Conservation (phyloP, 2,329 filamentous ascomycete genomes). For the Zasmidium angulare region DNA sequence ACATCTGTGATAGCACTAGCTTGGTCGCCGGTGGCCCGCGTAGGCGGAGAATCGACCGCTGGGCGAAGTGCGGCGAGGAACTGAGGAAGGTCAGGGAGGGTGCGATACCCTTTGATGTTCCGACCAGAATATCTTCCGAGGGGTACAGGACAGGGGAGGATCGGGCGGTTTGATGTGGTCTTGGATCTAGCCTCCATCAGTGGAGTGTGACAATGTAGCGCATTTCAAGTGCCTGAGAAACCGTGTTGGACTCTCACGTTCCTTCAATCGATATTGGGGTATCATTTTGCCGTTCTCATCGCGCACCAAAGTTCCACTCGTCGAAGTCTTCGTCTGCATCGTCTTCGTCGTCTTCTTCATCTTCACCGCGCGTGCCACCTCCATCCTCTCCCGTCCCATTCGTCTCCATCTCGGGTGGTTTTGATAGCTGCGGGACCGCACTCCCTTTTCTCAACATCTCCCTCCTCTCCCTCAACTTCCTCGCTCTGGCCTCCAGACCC, state of each 20-base stretch:
- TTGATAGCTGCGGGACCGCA: too few species aligned
- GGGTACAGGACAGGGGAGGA: too few species aligned
- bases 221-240: too few species aligned
- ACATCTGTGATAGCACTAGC: slow-evolving; percentile 22
- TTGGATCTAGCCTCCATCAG: too few species aligned
- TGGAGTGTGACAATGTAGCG: too few species aligned
- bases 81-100: too few species aligned
- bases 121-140: too few species aligned
- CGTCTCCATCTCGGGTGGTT: background rate
- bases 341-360: slow-evolving; percentile 16
- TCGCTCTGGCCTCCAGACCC: slow-evolving; percentile 46
- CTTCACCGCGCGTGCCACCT: background rate
- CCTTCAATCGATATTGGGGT: background rate
- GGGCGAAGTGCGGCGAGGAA: background rate
- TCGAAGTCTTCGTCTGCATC: slow-evolving; percentile 20
- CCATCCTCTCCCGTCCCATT: background rate
- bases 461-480: slow-evolving; percentile 45
- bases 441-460: slow-evolving; percentile 40
- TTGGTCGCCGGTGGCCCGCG: slow-evolving; percentile 20
- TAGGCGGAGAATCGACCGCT: slow-evolving; percentile 22
- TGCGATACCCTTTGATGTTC: too few species aligned
- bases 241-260: too few species aligned
- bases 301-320: slow-evolving; percentile 14
- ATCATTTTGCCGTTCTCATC: background rate
- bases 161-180: too few species aligned